These are phyloP conservation scores for Cynara cardunculus DNA, from an alignment of 129 eudicot species.

Conservation along the genomic window DNA sequence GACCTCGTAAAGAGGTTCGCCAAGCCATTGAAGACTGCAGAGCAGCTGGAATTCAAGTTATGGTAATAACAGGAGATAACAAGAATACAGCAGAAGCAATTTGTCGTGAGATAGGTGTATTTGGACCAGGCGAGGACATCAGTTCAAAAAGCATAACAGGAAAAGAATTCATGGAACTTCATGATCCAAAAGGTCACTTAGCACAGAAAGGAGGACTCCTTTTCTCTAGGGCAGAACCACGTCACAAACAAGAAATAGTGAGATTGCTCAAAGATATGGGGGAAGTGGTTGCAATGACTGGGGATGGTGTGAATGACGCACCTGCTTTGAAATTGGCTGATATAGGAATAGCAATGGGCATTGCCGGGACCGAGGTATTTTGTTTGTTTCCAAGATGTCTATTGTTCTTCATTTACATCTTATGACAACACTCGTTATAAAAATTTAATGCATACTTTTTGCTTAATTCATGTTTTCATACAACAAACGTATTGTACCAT, in stretches of 20 bases:
- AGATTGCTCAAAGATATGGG: conserved; percentile 80
- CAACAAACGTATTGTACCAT: neutral
- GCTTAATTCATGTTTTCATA: neutral
- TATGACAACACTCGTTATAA: no score
- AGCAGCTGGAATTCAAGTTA: conserved; percentile 91
- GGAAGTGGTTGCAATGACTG: conserved; percentile 95
- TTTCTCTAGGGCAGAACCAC: conserved; percentile 90
- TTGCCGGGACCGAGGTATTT: conserved; percentile 90
- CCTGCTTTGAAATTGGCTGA: conserved; percentile 91
- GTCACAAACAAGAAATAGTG: conserved; percentile 90
- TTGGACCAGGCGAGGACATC: conserved; percentile 61
- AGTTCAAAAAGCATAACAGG: conserved; percentile 77
- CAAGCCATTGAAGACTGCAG: conserved; percentile 96
- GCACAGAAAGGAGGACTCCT: conserved; percentile 76
- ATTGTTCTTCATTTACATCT: neutral
- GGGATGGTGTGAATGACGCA: conserved; percentile 94
- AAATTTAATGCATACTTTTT: neutral
- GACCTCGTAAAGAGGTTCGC: conserved; percentile 91
- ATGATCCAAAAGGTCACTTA: conserved; percentile 46
- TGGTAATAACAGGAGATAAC: conserved; percentile 97
- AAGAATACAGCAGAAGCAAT: conserved; percentile 98
- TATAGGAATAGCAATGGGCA: conserved; percentile 98
- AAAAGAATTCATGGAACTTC: conserved; percentile 74
- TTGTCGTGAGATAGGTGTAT: conserved; percentile 86
- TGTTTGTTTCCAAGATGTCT: neutral